Evolutionary conservation across 1,284 basidiomycete species (phyloP), one percentile per base, ranked within the genome.

Genomic region (Meripilus lineatus): DNA sequence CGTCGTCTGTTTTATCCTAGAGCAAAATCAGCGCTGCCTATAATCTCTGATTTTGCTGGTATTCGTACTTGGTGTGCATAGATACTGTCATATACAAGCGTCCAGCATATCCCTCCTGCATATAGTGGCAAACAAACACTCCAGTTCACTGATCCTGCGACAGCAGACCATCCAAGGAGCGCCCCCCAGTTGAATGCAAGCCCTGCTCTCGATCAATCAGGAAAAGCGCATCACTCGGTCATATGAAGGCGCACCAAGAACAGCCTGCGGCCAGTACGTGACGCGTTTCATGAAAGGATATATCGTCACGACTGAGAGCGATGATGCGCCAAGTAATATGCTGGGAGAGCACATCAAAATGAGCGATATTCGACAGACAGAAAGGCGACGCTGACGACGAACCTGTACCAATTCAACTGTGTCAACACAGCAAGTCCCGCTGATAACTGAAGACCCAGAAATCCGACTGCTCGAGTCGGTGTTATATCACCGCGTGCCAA

Each of bases 1-100:
- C 72, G 59, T 99, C 96, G 69, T 99, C 96, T 5, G 57, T 65
- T 70, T 98, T 99, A 68, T 99, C 96, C 87, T 96, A 58, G 11
- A 32, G 32, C 20, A 47, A n/a, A n/a, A n/a, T n/a, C n/a, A n/a
- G n/a, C n/a, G n/a, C n/a, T n/a, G n/a, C n/a, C n/a, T n/a, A n/a
- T n/a, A n/a, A n/a, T n/a, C n/a, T n/a, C n/a, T n/a, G n/a, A n/a
- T n/a, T n/a, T n/a, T n/a, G n/a, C n/a, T n/a, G n/a, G n/a, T n/a
- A n/a, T n/a, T n/a, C n/a, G n/a, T n/a, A 89, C 90, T 71, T 97
- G 95, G 64, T 99, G 96, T 2, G 96, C 96, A 58, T 99, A 99
- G 54, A 99, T 95, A 39, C 86, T 96, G 58, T 99, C 96, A 59
- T 99, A 99, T 1, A 94, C 89, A 43, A 99, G 76, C 40, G 94